These are phyloP conservation scores for Penicillium sp. DNA, from an alignment of 2,329 filamentous ascomycete genomes.

Conservation along the genomic window DNA sequence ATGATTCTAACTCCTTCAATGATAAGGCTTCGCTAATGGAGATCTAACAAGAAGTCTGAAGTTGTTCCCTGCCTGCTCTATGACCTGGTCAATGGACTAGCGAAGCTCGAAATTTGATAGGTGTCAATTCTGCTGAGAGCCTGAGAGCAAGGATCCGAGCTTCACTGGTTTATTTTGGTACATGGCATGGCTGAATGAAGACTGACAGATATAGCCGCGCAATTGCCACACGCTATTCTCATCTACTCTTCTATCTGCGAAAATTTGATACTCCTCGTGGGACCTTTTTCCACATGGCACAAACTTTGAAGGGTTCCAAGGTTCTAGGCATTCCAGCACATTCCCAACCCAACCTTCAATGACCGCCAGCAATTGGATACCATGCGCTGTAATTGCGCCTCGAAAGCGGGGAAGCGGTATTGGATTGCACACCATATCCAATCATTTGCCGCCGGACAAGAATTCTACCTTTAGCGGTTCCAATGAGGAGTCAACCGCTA, in stretches of 20 bases:
- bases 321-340: background rate
- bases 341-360: no score
- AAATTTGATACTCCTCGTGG: slow-evolving; percentile 1
- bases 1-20: background rate
- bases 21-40: background rate
- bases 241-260: no score
- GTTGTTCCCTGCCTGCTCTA: background rate
- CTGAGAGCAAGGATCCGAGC: background rate
- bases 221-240: background rate
- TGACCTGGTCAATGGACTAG: background rate
- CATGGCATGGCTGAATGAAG: background rate
- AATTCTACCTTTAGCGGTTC: no score
- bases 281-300: slow-evolving; percentile 3
- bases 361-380: no score
- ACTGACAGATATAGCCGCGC: background rate
- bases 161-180: background rate
- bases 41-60: background rate
- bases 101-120: background rate
- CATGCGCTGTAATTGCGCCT: no score
- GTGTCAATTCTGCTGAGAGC: background rate
- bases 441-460: no score
- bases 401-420: no score
- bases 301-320: background rate
- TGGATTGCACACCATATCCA: no score
- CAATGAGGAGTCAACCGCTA: no score